Base-by-base conservation (phyloP, 1,284 basidiomycete species). In the Phlebopus sp. region DNA sequence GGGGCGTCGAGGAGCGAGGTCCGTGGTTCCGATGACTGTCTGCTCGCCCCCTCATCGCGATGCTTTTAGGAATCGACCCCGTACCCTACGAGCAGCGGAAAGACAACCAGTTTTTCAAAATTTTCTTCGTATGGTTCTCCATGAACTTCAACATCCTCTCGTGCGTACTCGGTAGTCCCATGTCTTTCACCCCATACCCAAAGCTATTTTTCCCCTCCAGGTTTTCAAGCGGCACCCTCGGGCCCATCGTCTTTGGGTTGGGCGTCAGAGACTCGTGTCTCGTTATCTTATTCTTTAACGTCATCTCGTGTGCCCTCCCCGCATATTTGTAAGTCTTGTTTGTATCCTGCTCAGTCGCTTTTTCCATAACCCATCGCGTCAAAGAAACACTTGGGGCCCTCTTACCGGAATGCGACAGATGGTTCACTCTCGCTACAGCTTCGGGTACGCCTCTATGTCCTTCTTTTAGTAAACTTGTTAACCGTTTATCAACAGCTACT, bases 341-440 rank as follows among this genome's bases (percentile, higher is more conserved):
- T 43, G 44, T 45, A 14, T 21, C 30, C 47, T 18, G 48, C 48
- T 29, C 8, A 29, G 9, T 29, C 27, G 27, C 8, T 34, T 32
- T 3, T 3, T 35, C 3, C 37, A 10, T 48, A 29, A 6, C n/a
- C 38, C 23, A 47, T 41, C 29, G 30, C 42, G 39, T 25, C 25
- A 5, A 44, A 90, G 87, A 44, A 76, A 84, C 11, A 90, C 86
- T 34, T 92, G 89, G 80, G 92, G 92, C n/a, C 86, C 90, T 0
- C 85, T 83, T 63, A 73, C 88, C 0, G 92, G 92, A 8, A 78
- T 94, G 71, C 78, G 92, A n/a, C 91, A 93, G 58, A 92, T 94
- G 87, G 81, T 90, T 17, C 79, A 84, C 50, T 83, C 91, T 5
- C 73, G 87, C 19, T 89, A 85, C 66, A 84, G 80, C 31, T 90